Percentiles rank a stretch among this genome's conserved stretches.
Conservation (phyloP, 495 filamentous ascomycete species). For the Hyaloscypha hepaticicola region DNA sequence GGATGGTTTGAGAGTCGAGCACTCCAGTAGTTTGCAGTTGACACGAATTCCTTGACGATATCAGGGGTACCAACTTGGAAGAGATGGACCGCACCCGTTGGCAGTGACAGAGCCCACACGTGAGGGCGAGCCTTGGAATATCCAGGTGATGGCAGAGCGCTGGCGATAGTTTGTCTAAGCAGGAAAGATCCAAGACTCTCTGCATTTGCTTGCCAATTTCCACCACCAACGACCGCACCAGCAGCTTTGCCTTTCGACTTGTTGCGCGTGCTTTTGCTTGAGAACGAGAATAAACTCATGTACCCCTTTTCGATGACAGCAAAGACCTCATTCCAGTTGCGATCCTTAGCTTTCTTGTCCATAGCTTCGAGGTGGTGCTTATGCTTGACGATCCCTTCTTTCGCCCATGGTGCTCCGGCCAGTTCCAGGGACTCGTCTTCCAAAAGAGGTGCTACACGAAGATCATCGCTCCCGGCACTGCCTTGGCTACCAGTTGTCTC, state of each 20-base stretch:
- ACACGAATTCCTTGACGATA: slow-evolving; percentile 91
- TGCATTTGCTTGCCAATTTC: slow-evolving; percentile 96
- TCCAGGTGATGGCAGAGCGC: slow-evolving; percentile 82
- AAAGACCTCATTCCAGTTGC: slow-evolving; percentile 93
- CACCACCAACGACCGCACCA: slow-evolving; percentile 80
- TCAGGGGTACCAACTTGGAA: slow-evolving; percentile 97
- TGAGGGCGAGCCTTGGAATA: slow-evolving; percentile 89
- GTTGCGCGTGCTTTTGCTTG: slow-evolving; percentile 69
- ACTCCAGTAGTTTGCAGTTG: slow-evolving; percentile 97
- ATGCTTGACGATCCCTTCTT: slow-evolving; percentile 93
- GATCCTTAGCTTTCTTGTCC: slow-evolving; percentile 88
- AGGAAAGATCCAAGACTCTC: slow-evolving; percentile 83
- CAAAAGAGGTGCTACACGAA: slow-evolving; percentile 65
- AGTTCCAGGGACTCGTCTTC: slow-evolving; percentile 92
- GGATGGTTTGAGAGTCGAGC: slow-evolving; percentile 91
- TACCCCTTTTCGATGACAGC: slow-evolving; percentile 98
- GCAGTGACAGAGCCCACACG: slow-evolving; percentile 93
- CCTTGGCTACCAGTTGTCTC: slow-evolving; percentile 60
- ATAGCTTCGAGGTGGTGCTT: slow-evolving; percentile 91
- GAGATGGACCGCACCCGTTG: slow-evolving; percentile 90
- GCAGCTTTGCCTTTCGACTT: slow-evolving; percentile 47
- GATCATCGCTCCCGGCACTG: slow-evolving; percentile 47
- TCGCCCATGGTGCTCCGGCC: slow-evolving; percentile 92
- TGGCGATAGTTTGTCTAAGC: slow-evolving; percentile 89
- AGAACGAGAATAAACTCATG: slow-evolving; percentile 93